Evolutionary conservation across 495 filamentous ascomycete genomes (phyloP).

Genomic region (Poronia punctata): DNA sequence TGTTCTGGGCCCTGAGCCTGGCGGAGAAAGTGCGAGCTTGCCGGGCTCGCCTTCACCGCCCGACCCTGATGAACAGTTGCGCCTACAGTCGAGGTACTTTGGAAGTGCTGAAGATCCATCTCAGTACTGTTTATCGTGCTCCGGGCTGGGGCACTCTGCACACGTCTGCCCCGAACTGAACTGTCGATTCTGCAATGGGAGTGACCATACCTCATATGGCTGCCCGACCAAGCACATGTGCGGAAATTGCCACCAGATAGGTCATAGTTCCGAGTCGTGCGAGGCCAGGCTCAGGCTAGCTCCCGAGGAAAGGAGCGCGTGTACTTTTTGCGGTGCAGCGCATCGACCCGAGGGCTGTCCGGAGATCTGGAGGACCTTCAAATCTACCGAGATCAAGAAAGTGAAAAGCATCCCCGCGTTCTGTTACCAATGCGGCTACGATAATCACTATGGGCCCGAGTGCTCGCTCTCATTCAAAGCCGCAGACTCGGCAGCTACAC

Average conservation of each 20-base stretch:
- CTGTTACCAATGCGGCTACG: slow-evolving; percentile 35
- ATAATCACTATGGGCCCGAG: slow-evolving; percentile 31
- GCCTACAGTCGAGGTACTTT: slow-evolving; percentile 30
- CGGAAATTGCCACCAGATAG: slow-evolving; percentile 31
- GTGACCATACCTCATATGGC: slow-evolving; percentile 22
- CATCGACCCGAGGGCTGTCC: slow-evolving; percentile 28
- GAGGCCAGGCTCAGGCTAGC: slow-evolving; percentile 29
- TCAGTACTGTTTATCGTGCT: slow-evolving; percentile 32
- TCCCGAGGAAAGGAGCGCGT: slow-evolving; percentile 24
- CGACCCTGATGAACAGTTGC: slow-evolving; percentile 14
- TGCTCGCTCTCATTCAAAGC: slow-evolving; percentile 21
- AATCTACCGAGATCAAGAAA: slow-evolving; percentile 18
- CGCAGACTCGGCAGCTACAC: slow-evolving; percentile 15
- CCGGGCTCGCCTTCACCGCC: neutral
- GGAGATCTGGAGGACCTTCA: slow-evolving; percentile 34
- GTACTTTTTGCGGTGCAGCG: slow-evolving; percentile 27
- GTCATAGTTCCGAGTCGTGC: slow-evolving; percentile 26
- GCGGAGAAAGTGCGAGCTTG: neutral
- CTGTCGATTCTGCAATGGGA: slow-evolving; percentile 30
- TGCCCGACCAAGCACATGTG: slow-evolving; percentile 34
- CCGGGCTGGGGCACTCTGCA: slow-evolving; percentile 25
- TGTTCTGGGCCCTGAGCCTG: neutral
- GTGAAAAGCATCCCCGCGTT: slow-evolving; percentile 32
- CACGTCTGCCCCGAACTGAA: slow-evolving; percentile 22
- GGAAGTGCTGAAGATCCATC: slow-evolving; percentile 23